Base-by-base conservation (phyloP, 164 flowering plant species). In the Pachysandra terminalis region DNA sequence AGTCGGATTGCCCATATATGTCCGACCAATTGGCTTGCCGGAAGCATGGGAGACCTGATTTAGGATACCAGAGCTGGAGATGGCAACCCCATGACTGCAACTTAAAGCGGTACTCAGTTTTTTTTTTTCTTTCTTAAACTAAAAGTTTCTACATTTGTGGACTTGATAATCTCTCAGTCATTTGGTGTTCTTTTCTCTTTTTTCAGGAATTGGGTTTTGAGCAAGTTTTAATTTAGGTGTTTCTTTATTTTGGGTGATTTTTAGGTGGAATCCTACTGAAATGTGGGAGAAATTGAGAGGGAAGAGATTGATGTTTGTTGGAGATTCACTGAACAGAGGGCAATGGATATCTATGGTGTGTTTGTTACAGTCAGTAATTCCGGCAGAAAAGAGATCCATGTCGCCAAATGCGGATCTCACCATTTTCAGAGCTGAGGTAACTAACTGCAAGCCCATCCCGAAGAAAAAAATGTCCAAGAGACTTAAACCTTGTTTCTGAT, bases 321-420 rank as follows among this genome's bases (percentile, higher is more conserved):
- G 99, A 64, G 99, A 96, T 80, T 96, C 99, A 15, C 80, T 96
- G 28, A 87, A 93, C 61, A 80, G 98, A 81, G 98, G 98, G 60
- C 99, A 96, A 59, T 96, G 99, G 98, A 88, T 96, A 75, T 96
- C 99, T 24, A 84, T 96, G 93, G 81, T 96, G 65, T 96, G 99
- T 77, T 77, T 96, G 87, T 61, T 90, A 65, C 89, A 86, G 59
- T 89, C 98, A 1, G 93, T 80, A 12, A 82, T 91, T 71, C 95
- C 92, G 13, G 78, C 79, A 10, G 70, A 86, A 69, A 88, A 82
- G 78, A 85, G 79, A 74, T 88, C 89, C 55, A 93, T 93, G 83
- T 74, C 96, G 0, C 96, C 98, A 0, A 88, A 93, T 73, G 89
- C 97, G 14, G 82, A 68, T 65, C 91, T 93, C 64, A 93, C 97